Evolutionary conservation across 75 land plant genomes (phyloP), one percentile per base, ranked within the genome.

Genomic region (Adiantum capillusveneris): DNA sequence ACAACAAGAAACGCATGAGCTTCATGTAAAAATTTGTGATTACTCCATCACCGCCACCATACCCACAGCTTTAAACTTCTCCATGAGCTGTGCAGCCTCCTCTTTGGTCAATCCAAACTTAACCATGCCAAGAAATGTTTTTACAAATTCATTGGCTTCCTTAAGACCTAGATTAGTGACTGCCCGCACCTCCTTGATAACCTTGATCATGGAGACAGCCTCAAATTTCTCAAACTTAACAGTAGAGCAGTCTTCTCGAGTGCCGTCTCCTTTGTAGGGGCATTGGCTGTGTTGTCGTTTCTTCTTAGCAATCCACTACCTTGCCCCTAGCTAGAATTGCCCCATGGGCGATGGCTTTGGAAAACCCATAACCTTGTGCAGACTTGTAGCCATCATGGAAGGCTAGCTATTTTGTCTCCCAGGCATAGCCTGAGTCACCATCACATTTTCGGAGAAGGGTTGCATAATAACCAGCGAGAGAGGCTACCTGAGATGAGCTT

Each of bases 91-190:
- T 20, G 60, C 66, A 0, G 85, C 92, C 72, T 84, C 96, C 57
- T 90, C 92, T 65, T 87, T 90, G 12, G 80, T 64, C 9, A 84
- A 79, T 12, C 91, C 89, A 12, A 62, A 54, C 71, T 86, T 89
- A 51, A 86, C 16, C 29, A 89, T 45, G 11, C 70, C 67, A 0
- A 84, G 94, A 20, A 67, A 50, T 75, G 83, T 89, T 74, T 89
- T 91, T 53, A 86, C 94, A 45, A 90, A 59, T 50, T 87, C 87
- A 59, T 90, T 90, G 28, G 96, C 96, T 64, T 90, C 96, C 72
- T 90, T 90, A 17, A 90, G 74, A 25, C 96, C 96, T 50, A 90
- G 59, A 61, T 72, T 78, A 9, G 92, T 87, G 55, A 87, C 75
- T 25, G 74, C 58, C 41, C 96, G 64, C 34, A 90, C 92, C 74